Evolutionary conservation across 2,329 filamentous ascomycete genomes (phyloP), one percentile per base, ranked within the genome.

Genomic region (Alternaria solani): DNA sequence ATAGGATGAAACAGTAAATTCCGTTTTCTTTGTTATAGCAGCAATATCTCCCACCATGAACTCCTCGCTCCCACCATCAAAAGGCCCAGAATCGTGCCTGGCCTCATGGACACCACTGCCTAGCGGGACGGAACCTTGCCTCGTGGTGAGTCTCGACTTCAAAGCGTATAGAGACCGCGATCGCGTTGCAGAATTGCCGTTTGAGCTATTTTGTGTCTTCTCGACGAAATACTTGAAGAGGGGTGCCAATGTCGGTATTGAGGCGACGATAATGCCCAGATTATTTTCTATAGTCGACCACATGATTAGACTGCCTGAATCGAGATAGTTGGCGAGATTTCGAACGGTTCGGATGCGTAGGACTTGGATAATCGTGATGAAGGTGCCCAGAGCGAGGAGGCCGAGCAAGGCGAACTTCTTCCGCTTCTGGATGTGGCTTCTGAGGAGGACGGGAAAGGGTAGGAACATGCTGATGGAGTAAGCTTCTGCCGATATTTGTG

Each of bases 221-320:
- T 67, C 64, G 7, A 63, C 62, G 16, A 59, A 67, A 25, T 61
- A 67, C 5, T 59, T 67, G 57, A 65, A 65, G 1, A 67, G 57
- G 1, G 60, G 64, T 16, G 62, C 62, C 0, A 65, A 57, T 2
- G 64, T 65, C 2, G 64, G 64, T 6, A 67, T 59, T 2, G 55
- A 65, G 2, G 57, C 62, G 7, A 67, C 64, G 43, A 67, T 63
- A 18, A 67, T 64, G 9, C 64, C 64, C 20, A 65, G n/a, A 12
- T 67, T 67, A 39, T 67, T 67, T 26, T 65, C 64, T 16, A 67
- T 46, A 3, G 59, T 46, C 7, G 64, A 67, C 64, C 64, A 65
- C 62, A 67, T 63, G n/a, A 66, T 66, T 16, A 65, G 42, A 5
- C 55, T 62, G 7, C 51, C 30, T 2, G 62, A 66, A 34, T 66